Evolutionary conservation across 2,329 filamentous ascomycete genomes (phyloP), one percentile per base, ranked within the genome.

Genomic region (Colletotrichum magnum): DNA sequence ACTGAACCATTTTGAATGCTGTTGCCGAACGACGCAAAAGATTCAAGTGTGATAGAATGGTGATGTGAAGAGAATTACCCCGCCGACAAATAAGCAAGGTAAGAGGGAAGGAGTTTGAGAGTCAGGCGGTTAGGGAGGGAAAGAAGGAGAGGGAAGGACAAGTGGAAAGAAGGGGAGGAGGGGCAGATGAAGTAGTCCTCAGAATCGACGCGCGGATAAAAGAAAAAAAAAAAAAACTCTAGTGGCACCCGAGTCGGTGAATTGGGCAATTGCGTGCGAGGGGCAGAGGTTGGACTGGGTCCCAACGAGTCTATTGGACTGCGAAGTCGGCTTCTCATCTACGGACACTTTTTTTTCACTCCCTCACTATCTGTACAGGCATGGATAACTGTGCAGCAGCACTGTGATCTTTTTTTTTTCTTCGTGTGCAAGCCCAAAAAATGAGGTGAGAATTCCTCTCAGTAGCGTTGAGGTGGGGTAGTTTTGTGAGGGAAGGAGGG

Each of bases 1-100:
- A 90, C 80, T 89, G 86, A 82, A 90, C 88, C 88, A 90, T 90
- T 72, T 81, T 88, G 81, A 66, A 66, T 47, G 73, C 76, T 79
- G 78, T 79, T 74, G 74, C 73, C 73, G 73, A 64, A 64, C 58
- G 53, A 45, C 58, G 64, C 62, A 69, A 60, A 52, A 58, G 57
- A 57, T 10, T 66, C 66, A 66, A 47, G 64, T 54, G 53, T 58
- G 58, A 60, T 48, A n/a, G 18, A 58, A 69, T 58, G 32, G 47
- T 61, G 41, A 26, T 45, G 36, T 58, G 48, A 57, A 26, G 50
- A 58, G 56, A 58, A 48, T 57, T 59, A 64, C 68, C 68, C 65
- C 68, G 65, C 68, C 65, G 66, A 62, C n/a, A 56, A 54, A 15
- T 18, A 18, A 57, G 68, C 58, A 63, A 57, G 53, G 56, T 66